Evolutionary conservation across 2,329 filamentous ascomycete species (phyloP), one percentile per base, ranked within the genome.

Genomic region (Mariannaea elegans): DNA sequence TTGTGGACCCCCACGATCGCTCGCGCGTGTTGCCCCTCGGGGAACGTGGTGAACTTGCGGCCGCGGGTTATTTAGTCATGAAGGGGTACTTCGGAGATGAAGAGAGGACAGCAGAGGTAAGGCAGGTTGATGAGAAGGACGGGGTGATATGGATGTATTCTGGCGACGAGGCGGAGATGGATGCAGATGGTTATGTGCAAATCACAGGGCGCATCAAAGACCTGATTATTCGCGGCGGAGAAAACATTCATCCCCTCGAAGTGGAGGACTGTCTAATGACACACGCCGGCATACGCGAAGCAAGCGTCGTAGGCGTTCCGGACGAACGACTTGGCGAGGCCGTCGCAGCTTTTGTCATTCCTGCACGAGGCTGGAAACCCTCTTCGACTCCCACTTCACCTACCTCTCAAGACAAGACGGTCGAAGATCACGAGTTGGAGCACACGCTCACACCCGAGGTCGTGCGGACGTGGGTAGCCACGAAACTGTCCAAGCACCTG

Each of bases 121-220:
- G 89, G 18, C 64, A 79, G 4, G 56, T 63, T 3, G 83, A 84
- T 47, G 57, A 86, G 52, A 77, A 56, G 3, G 65, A 83, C 9
- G 75, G 82, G 6, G 85, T 82, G 44, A 72, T 90, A 16, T 98
- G 94, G 94, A 95, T 98, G 90, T 83, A 91, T 76, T 96, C 91
- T 0, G 95, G 95, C 18, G 95, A 99, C 71, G 94, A 98, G 80
- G 95, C 93, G 2, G 79, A 81, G 51, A 96, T 98, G 85, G 92
- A 96, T 62, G 81, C 77, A 4, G 83, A 93, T 24, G 95, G 94
- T 2, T 98, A 93, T 73, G 86, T 97, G 2, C 85, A 86, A 67
- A 97, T 98, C 71, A 97, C 93, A 1, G 93, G 94, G 3, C 84
- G 94, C 14, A 94, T 97, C 72, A 98, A 98, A 77, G 95, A 99